Percentiles rank a stretch among this genome's conserved stretches.
Evolutionary conservation across 208 protist species (phyloP).

Genomic region (Leishmania major): DNA sequence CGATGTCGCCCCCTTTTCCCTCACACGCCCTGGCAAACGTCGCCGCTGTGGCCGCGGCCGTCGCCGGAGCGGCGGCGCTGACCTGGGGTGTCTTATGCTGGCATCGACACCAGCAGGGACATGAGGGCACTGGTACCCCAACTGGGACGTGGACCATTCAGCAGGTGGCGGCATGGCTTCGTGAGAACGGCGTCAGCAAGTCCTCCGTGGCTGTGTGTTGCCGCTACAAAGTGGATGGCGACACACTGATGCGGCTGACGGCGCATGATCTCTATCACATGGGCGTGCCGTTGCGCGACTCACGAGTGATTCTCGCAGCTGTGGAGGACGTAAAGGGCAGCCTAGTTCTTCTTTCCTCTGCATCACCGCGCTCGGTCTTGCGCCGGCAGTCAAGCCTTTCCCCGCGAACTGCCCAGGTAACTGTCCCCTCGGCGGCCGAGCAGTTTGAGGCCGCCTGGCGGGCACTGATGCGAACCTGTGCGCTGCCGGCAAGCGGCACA

Average conservation of each 20-base stretch:
- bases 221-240: slow-evolving; percentile 44
- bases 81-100: slow-evolving; percentile 17
- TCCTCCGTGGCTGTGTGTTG: slow-evolving; percentile 24
- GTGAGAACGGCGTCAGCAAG: slow-evolving; percentile 40
- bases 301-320: slow-evolving; percentile 38
- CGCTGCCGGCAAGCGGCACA: neutral
- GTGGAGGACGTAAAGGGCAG: slow-evolving; percentile 35
- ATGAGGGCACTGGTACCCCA: neutral
- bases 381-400: slow-evolving; percentile 12
- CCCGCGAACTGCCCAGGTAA: neutral
- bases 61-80: slow-evolving; percentile 10
- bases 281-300: slow-evolving; percentile 52
- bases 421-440: slow-evolving; percentile 6
- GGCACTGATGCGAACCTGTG: slow-evolving; percentile 27
- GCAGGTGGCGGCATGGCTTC: slow-evolving; percentile 61
- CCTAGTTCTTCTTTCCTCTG: slow-evolving; percentile 9
- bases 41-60: slow-evolving; percentile 10
- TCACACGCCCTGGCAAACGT: slow-evolving; percentile 6
- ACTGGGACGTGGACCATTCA: slow-evolving; percentile 17
- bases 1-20: slow-evolving; percentile 1
- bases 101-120: neutral
- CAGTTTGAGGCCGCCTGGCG: slow-evolving; percentile 28
- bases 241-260: slow-evolving; percentile 41
- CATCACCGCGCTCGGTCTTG: slow-evolving; percentile 6
- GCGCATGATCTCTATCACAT: slow-evolving; percentile 41